Base-by-base conservation (phyloP, 306 rosid genomes). In the Myrica gale region DNA sequence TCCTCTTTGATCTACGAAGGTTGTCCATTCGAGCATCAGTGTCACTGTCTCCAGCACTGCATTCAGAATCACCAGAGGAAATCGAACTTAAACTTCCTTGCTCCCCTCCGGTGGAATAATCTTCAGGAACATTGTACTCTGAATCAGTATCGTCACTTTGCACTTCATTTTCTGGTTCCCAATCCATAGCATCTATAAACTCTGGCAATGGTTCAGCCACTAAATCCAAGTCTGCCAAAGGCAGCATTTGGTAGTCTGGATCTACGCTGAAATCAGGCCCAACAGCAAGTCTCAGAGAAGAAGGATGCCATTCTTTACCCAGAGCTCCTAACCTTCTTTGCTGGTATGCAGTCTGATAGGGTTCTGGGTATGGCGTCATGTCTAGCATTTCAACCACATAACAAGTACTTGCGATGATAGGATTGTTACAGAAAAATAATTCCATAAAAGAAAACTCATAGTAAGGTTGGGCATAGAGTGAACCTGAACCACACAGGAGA, bases 401-500 rank as follows among this genome's bases (percentile, higher is more conserved):
- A 87, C 77, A 68, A 79, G 73, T 63, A 74, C 39, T 39, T 74
- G 57, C 74, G 79, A 86, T 73, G 80, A 68, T 10, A 61, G 60
- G 71, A 43, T 37, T 47, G 45, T 16, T 53, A 74, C 65, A 61
- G 26, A 68, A 44, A 52, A 60, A 54, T 37, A 46, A 73, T 71
- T 56, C 26, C 37, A 56, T 6, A 41, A 0, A 0, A 41, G 37
- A 52, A 50, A 53, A 80, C 58, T 52, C 6, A 78, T 43, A 79
- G 55, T 55, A 47, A 67, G 72, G 73, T 69, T 21, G 71, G 76
- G 45, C 71, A 78, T 83, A 78, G 76, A 62, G 63, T 53, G 26
- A 79, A 96, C 99, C 99, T 88, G 99, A 89, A 85, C 93, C 99
- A 37, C 97, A 92, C 68, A 96, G 96, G 79, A 90, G 87, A 88